phyloP scores from a whole-genome alignment of 345 rosid genomes.

The Hibiscus mutabilis region DNA sequence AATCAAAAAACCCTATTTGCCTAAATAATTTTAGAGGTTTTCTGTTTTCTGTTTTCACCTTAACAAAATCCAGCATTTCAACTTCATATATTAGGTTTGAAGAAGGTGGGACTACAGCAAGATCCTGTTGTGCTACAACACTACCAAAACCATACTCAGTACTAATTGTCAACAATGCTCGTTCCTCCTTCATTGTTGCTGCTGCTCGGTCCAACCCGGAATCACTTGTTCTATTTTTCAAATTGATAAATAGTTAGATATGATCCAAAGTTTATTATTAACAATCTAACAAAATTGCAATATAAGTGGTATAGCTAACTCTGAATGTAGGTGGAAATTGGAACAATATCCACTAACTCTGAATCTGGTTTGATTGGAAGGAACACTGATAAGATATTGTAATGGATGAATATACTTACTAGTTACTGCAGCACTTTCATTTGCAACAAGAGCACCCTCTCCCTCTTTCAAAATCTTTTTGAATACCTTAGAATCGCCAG shows the following conservation, averaged over 20 bases:
- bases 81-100: slow-evolving; percentile 39
- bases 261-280: not conserved
- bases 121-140: slow-evolving; percentile 28
- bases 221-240: slow-evolving; percentile 36
- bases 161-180: slow-evolving; percentile 31
- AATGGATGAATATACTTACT: slow-evolving; percentile 27
- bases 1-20: too few species aligned
- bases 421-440: slow-evolving; percentile 51
- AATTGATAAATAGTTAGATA: not conserved
- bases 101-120: slow-evolving; percentile 33
- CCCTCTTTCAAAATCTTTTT: slow-evolving; percentile 59
- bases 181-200: slow-evolving; percentile 49
- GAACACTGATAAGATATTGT: not conserved
- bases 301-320: not conserved
- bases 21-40: too few species aligned
- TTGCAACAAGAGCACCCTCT: slow-evolving; percentile 34
- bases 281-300: not conserved
- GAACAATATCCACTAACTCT: not conserved
- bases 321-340: not conserved
- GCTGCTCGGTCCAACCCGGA: slow-evolving; percentile 43
- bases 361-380: not conserved
- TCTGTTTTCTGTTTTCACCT: slow-evolving; percentile 21
- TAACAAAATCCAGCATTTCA: slow-evolving; percentile 40
- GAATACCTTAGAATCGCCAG: slow-evolving; percentile 45
- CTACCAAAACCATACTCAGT: slow-evolving; percentile 52